Evolutionary conservation across 23 red algal species (phyloP), one percentile per base, ranked within the genome.

Genomic region (Gracilaria domingensis): DNA sequence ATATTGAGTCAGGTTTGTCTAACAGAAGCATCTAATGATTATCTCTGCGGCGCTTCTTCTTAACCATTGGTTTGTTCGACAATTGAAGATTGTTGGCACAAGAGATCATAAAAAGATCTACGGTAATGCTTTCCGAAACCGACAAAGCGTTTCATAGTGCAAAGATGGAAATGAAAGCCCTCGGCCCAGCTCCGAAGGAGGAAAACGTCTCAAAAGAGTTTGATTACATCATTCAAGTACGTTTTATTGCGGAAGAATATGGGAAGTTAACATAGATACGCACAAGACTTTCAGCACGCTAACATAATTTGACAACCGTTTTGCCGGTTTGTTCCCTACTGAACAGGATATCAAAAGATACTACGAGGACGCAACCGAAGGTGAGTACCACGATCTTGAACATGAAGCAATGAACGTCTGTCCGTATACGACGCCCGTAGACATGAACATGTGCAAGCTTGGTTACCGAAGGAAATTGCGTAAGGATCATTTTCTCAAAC

Each of bases 321-420:
- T 9, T 2, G 20, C 42, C 11, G 42, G 11, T 45, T 45, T 45
- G 42, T 45, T 45, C 42, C 11, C 5, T 45, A 4, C 11, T 11
- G 42, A 45, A 45, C 55, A 83, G 79, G 79, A 83, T 20, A 83
- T 83, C 50, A 57, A 60, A 58, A 20, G n/a, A 12, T 83, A 61
- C 50, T 83, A 36, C 54, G 55, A 60, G 38, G 28, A 83, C 2
- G 79, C 55, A 16, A 62, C 50, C 18, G 53, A 83, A 21, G 79
- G 79, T 14, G 9, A 58, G 0, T 61, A 83, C 21, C 50, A 35
- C 16, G 9, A 33, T 18, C 23, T 83, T 12, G 25, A 83, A 17
- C 17, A 83, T 60, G 50, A 61, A 58, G 25, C 38, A 28, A 58
- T 26, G 0, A 51, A 83, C 54, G n/a, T 83, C 32, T 14, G 20